These are phyloP conservation scores for Phialophora chinensis DNA, from an alignment of 2,329 filamentous ascomycete species.

Conservation along the genomic window DNA sequence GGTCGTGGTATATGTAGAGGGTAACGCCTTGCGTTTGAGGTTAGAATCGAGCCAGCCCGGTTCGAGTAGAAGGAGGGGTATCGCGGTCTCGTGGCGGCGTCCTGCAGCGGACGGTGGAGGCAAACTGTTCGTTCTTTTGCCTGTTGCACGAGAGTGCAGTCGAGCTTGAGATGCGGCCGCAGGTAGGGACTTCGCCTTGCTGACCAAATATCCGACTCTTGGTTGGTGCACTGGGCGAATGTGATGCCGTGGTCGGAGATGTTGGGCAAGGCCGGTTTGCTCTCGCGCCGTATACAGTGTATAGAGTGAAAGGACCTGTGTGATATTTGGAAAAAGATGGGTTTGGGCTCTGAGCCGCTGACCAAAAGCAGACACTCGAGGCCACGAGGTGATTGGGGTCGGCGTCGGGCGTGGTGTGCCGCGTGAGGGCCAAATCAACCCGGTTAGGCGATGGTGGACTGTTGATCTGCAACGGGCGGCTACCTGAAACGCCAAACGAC, in stretches of 20 bases:
- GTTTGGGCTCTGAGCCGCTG: conserved; percentile 1
- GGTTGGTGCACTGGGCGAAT: background rate
- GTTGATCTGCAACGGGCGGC: conserved; percentile 36
- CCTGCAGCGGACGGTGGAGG: conserved; percentile 13
- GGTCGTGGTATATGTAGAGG: background rate
- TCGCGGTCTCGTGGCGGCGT: conserved; percentile 13
- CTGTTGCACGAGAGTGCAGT: conserved; percentile 27
- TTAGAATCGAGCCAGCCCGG: background rate
- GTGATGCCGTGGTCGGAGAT: background rate
- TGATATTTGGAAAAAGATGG: background rate
- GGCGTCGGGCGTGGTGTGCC: conserved; percentile 29
- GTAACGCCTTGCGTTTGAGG: background rate
- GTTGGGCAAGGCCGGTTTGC: background rate
- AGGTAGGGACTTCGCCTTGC: conserved; percentile 12
- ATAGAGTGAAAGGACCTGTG: conserved; percentile 6
- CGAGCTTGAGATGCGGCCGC: conserved; percentile 14
- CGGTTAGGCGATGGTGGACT: conserved; percentile 17
- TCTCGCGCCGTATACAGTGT: background rate
- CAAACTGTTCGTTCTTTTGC: conserved; percentile 8
- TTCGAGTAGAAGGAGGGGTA: conserved; percentile 1
- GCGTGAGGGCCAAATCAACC: conserved; percentile 13
- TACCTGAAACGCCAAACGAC: conserved; percentile 32
- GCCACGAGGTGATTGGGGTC: conserved; percentile 26
- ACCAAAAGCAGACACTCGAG: conserved; percentile 15
- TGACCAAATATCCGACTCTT: conserved; percentile 1